Base-by-base conservation (phyloP, 768 basidiomycete species). In the Panaeolus cyanescens region DNA sequence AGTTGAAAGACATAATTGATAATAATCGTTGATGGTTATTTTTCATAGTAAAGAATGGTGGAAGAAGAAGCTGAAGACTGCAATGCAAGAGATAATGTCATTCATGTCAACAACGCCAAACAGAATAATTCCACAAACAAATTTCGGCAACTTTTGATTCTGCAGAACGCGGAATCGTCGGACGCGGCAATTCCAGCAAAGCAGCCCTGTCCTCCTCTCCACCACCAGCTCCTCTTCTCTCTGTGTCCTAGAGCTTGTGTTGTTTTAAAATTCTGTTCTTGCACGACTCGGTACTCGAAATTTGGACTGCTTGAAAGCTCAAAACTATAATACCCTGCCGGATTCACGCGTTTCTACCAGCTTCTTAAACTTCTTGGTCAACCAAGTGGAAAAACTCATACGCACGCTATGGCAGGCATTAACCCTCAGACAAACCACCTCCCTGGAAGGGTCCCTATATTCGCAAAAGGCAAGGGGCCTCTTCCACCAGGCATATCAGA, bases 391-490 rank as follows among this genome's bases (percentile, higher is more conserved):
- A 50, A 50, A 4, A 50, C 45, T n/a, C 25, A 13, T 7, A 28
- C 25, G 30, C 25, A 9, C 1, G 4, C 45, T 15, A 50, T 50
- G 45, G 10, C 45, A 8, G 45, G 25, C 25, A 50, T 74, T 64
- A 72, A 74, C 68, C 71, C 73, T 32, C 70, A 65, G 59, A 72
- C 73, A 32, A 70, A 70, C 39, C 64, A 70, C 60, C 71, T 77
- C 45, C 83, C 81, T 17, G 76, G 80, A 61, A 80, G 86, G 54
- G 85, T 89, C 39, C 95, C 95, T 33, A 75, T 95, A 64, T 95
- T 88, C 74, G 84, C 90, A 10, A 84, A 88, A n/a, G 93, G 93
- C 34, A 90, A 88, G 74, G 95, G 95, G 71, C 93, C 92, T 33
- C 81, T 95, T 39, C 95, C 95, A 12, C 86, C 92, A 36, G 95